phyloP scores from a whole-genome alignment of 768 basidiomycete species.

The Inosperma sp. region DNA sequence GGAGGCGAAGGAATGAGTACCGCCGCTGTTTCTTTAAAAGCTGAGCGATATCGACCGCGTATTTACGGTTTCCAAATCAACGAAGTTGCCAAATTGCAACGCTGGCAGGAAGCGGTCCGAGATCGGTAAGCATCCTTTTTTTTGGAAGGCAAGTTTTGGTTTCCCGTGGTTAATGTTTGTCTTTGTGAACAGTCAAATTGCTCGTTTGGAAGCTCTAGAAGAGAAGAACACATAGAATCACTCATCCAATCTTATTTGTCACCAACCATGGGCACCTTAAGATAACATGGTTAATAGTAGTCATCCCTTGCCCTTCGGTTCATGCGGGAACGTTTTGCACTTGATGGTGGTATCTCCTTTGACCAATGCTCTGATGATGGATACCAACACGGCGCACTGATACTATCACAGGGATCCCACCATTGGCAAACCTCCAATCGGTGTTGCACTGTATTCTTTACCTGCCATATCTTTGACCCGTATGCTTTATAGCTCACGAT shows the following conservation, averaged over 20 bases:
- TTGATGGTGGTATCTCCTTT: too few relatives aligned
- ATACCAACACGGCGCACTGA: too few relatives aligned
- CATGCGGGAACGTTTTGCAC: too few relatives aligned
- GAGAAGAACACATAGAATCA: slow-evolving; percentile 17
- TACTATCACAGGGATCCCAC: too few relatives aligned
- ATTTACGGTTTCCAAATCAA: slow-evolving; percentile 98
- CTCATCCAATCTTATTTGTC: not conserved
- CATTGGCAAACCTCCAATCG: too few relatives aligned
- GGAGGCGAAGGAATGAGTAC: slow-evolving; percentile 72
- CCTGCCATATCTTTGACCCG: too few relatives aligned
- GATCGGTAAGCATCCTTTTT: slow-evolving; percentile 55
- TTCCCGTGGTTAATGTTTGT: slow-evolving; percentile 7
- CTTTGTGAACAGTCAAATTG: slow-evolving; percentile 45
- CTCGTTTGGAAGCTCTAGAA: slow-evolving; percentile 44
- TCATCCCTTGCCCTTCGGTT: too few relatives aligned
- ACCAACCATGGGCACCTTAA: not conserved
- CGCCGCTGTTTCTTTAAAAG: slow-evolving; percentile 77
- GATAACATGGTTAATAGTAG: not conserved
- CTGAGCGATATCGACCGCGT: slow-evolving; percentile 86
- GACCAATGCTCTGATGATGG: too few relatives aligned
- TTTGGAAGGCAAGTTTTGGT: not conserved
- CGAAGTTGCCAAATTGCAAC: slow-evolving; percentile 86
- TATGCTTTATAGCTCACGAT: too few relatives aligned
- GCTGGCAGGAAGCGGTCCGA: slow-evolving; percentile 93
- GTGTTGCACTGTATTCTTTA: too few relatives aligned